Percentiles rank a stretch among this genome's conserved stretches.
Evolutionary conservation across 179 eudicot species (phyloP).

Genomic region (Dionaea muscipula): DNA sequence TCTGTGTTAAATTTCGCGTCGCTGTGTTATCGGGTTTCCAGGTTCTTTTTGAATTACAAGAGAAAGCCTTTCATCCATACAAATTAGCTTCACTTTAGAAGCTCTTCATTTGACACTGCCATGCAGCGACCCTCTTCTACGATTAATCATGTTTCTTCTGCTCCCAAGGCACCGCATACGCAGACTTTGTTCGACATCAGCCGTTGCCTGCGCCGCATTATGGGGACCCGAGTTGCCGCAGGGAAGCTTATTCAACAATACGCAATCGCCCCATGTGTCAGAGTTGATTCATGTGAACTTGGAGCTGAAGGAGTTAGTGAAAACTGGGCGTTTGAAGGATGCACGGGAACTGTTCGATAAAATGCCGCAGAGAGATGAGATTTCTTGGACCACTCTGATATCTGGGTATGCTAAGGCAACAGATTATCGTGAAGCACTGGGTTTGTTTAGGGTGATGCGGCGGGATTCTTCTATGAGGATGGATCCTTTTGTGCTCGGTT

Average conservation of each 20-base stretch:
- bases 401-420: slow-evolving; percentile 51
- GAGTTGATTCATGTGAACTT: slow-evolving; percentile 29
- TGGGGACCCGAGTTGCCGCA: slow-evolving; percentile 3
- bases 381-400: slow-evolving; percentile 68
- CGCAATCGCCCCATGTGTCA: slow-evolving; percentile 8
- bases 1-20: no score
- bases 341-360: slow-evolving; percentile 70
- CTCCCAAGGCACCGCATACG: slow-evolving; percentile 20
- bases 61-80: no score
- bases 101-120: no score
- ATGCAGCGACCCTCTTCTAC: no score
- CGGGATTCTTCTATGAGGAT: slow-evolving; percentile 23
- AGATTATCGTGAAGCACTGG: slow-evolving; percentile 44
- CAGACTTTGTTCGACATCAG: slow-evolving; percentile 25
- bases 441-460: slow-evolving; percentile 54
- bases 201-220: slow-evolving; percentile 19
- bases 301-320: slow-evolving; percentile 32
- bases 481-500: slow-evolving; percentile 63
- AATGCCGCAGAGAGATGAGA: slow-evolving; percentile 54
- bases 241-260: background rate
- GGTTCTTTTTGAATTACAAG: no score
- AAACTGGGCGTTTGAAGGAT: slow-evolving; percentile 32
- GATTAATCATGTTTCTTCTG: no score
- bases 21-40: no score
- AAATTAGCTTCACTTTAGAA: no score